Percentiles rank a stretch among this genome's conserved stretches.
Conservation (phyloP, 306 rosid species). For the Gastrolobium villosum region DNA sequence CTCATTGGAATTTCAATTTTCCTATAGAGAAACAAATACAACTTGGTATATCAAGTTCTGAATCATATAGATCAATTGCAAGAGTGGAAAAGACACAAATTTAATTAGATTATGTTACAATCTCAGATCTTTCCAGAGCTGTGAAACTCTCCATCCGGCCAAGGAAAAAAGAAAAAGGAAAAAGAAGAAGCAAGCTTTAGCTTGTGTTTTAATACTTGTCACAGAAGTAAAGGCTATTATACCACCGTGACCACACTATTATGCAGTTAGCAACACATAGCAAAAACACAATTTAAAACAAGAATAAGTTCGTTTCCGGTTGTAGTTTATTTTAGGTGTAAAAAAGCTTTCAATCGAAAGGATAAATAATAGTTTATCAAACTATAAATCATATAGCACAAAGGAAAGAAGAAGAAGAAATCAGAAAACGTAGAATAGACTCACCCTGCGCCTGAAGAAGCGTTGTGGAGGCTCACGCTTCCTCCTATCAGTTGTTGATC, state of each 20-base stretch:
- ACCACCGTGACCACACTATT: no score
- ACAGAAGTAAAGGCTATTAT: background rate
- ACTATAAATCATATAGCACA: no score
- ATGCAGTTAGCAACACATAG: background rate
- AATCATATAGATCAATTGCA: background rate
- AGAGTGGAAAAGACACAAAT: background rate
- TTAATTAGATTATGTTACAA: no score
- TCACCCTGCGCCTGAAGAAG: constrained; percentile 85
- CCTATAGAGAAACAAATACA: no score
- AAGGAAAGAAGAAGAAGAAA: no score
- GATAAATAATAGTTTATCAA: no score
- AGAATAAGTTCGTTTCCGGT: no score
- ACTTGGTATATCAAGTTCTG: background rate
- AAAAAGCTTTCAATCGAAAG: no score
- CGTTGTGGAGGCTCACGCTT: constrained; percentile 93
- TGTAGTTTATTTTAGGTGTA: no score
- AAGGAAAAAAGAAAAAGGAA: no score
- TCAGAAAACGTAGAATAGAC: background rate
- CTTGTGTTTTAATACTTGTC: background rate
- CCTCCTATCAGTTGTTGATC: constrained; percentile 86
- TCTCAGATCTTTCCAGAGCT: no score
- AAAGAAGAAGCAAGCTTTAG: background rate
- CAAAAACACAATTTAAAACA: background rate
- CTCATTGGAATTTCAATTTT: no score
- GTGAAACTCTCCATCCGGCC: background rate